Conservation (phyloP, 306 rosid genomes). For the Cicer judaicum region DNA sequence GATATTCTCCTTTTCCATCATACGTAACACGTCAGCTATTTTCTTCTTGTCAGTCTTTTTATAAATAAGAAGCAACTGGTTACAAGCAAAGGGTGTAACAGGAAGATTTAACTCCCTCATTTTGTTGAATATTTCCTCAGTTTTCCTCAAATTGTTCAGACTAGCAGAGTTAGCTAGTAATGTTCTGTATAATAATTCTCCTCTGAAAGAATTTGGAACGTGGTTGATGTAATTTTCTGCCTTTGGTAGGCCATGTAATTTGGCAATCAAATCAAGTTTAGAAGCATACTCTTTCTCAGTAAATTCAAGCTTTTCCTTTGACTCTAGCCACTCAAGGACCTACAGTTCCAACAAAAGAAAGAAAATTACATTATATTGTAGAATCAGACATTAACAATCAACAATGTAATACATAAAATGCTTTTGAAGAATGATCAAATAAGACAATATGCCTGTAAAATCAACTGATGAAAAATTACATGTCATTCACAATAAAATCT, state of each 20-base stretch:
- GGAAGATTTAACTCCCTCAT: constrained; percentile 74
- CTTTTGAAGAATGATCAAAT: constrained; percentile 13
- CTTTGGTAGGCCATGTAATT: constrained; percentile 60
- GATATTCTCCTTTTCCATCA: constrained; percentile 81
- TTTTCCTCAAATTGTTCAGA: constrained; percentile 51
- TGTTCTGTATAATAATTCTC: constrained; percentile 68
- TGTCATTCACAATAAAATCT: not conserved
- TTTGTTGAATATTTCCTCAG: constrained; percentile 77
- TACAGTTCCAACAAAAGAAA: constrained; percentile 49
- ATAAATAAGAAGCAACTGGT: constrained; percentile 80
- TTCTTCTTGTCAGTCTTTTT: constrained; percentile 71
- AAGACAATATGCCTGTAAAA: constrained; percentile 1
- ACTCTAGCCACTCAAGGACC: constrained; percentile 84
- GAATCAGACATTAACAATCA: constrained; percentile 17
- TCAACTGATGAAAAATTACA: constrained; percentile 7
- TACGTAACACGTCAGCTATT: constrained; percentile 64
- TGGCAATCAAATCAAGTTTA: constrained; percentile 77
- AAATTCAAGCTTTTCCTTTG: constrained; percentile 61
- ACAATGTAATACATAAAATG: constrained; percentile 10
- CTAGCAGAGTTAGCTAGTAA: constrained; percentile 62
- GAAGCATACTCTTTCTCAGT: constrained; percentile 71
- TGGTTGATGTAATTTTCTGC: constrained; percentile 65
- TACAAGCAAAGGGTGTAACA: constrained; percentile 65
- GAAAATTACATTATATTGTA: constrained; percentile 10
- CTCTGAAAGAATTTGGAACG: constrained; percentile 73